Evolutionary conservation across 345 rosid species (phyloP), one percentile per base, ranked within the genome.

Genomic region (Brassica incana): DNA sequence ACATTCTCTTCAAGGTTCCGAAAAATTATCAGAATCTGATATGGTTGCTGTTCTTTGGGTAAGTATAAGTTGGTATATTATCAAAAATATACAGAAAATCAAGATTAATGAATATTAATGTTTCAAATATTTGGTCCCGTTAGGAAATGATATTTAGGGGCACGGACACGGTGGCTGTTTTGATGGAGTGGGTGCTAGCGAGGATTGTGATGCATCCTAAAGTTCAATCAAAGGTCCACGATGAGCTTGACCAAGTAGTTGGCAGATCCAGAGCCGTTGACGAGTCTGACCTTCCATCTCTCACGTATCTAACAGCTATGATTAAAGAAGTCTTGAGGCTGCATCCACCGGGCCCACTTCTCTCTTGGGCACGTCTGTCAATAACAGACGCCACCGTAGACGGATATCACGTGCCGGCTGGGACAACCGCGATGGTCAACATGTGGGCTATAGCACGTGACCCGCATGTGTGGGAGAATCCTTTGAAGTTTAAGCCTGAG

Each of bases 71-170:
- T 25, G 5, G 5, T 20, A 48, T 18, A 30, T 20, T 16, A 74
- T 29, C 8, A 3, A 7, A 2, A 60, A 25, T 4, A 60, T 25
- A 11, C 12, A 60, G 15, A 10, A 60, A 25, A 25, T 7, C 27
- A 8, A 56, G 3, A 56, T 16, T 56, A 7, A 56, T 60, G 0
- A 40, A 25, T 1, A 60, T 43, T 30, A 40, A 59, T 10, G 10
- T 29, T 69, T 40, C 1, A 8, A 29, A n/a, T 2, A 12, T 33
- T 48, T 72, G 59, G 77, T 75, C 36, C 71, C 60, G 2, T 65
- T n/a, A 94, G 97, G 98, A 94, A 84, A 94, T 92, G 98, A 86
- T 94, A 72, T 94, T 94, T 70, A 84, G 98, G 50, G 98, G 98
- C 36, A 90, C 97, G 18, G 97, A 92, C 77, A 90, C 98, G 0